phyloP scores from a whole-genome alignment of 768 basidiomycete species.

The Albatrellus ellisii region DNA sequence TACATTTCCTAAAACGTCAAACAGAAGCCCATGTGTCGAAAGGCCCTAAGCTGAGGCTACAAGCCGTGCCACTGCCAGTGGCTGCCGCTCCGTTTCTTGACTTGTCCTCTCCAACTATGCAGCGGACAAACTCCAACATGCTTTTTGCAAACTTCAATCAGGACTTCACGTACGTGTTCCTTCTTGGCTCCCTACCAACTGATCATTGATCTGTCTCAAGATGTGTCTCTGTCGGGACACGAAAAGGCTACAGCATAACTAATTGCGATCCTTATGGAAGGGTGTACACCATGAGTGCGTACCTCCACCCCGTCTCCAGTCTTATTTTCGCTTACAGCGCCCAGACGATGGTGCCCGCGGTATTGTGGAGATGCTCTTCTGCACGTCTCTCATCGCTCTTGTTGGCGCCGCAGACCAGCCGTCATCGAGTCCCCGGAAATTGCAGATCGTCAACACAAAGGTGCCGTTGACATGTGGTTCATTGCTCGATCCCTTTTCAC shows the following conservation, averaged over 20 bases:
- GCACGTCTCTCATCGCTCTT: constrained; percentile 92
- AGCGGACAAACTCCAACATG: constrained; percentile 33
- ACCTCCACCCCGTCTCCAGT: background rate
- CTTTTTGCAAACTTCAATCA: constrained; percentile 96
- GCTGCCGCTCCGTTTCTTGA: background rate
- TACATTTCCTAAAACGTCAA: no score
- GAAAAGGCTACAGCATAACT: constrained; percentile 92
- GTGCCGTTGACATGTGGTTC: constrained; percentile 23
- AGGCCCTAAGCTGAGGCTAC: no score
- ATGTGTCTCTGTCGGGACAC: constrained; percentile 89
- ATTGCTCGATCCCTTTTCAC: background rate
- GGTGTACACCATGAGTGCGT: constrained; percentile 89
- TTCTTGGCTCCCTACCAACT: background rate
- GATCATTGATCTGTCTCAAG: constrained; percentile 21
- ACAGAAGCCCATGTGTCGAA: no score
- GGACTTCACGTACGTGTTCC: constrained; percentile 68
- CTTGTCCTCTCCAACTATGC: constrained; percentile 4
- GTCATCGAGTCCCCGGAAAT: constrained; percentile 77
- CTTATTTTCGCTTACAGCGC: background rate
- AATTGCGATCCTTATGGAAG: constrained; percentile 97
- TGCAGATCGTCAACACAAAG: constrained; percentile 99
- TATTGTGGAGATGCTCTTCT: constrained; percentile 99
- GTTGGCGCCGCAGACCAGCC: constrained; percentile 94
- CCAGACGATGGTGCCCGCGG: constrained; percentile 87
- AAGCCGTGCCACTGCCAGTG: no score